Conservation (phyloP, 345 rosid species). For the Eucalyptus erythrocorys region DNA sequence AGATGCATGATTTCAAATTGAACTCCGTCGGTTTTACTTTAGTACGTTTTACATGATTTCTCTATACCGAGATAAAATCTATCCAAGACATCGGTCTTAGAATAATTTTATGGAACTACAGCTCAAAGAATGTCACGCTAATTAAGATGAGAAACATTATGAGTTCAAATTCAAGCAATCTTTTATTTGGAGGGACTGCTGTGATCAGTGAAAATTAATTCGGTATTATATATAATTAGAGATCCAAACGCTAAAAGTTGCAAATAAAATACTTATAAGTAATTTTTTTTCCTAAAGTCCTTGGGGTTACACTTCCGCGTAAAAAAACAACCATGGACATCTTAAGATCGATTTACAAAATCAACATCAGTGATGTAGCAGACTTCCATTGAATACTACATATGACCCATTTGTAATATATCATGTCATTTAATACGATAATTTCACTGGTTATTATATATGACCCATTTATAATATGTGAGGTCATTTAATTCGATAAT, state of each 20-base stretch:
- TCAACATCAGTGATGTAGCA: neutral
- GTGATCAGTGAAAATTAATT: neutral
- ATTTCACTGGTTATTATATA: neutral
- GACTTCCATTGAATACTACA: neutral
- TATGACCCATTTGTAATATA: neutral
- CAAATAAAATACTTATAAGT: neutral
- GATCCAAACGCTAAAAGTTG: neutral
- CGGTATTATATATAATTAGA: neutral
- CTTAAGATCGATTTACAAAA: neutral
- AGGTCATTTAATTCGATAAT: neutral
- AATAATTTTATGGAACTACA: neutral
- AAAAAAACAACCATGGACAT: neutral
- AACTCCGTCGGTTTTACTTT: neutral
- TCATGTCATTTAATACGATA: neutral
- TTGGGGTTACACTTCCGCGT: neutral
- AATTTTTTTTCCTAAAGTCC: neutral
- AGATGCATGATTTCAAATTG: neutral
- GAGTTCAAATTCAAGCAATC: neutral
- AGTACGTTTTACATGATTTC: neutral
- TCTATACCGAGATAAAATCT: neutral
- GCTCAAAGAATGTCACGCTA: neutral
- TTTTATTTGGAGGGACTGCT: neutral
- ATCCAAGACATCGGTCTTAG: neutral
- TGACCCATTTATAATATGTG: neutral
- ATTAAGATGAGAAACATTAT: neutral